These are phyloP conservation scores for Trichoderma simmonsii DNA, from an alignment of 2,329 filamentous ascomycete species.

Conservation along the genomic window DNA sequence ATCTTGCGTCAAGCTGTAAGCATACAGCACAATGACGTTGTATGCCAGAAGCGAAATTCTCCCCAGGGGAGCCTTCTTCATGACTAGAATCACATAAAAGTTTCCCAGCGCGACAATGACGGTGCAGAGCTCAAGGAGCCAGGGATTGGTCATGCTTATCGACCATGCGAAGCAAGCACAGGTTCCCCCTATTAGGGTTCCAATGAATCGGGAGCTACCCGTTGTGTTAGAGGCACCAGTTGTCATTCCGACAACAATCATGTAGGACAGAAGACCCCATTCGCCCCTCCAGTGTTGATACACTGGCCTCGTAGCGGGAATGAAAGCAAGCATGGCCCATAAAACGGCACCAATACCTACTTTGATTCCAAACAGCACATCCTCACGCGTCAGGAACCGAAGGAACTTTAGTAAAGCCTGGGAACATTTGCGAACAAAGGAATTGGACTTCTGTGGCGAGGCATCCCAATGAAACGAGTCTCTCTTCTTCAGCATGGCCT, in stretches of 20 bases:
- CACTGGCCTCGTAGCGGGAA: constrained; percentile 70
- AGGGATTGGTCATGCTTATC: constrained; percentile 68
- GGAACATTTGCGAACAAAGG: constrained; percentile 43
- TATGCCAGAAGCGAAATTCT: constrained; percentile 94
- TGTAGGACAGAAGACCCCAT: constrained; percentile 95
- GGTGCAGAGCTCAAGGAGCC: constrained; percentile 74
- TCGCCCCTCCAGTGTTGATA: constrained; percentile 91
- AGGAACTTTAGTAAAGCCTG: constrained; percentile 45
- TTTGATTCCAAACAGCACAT: constrained; percentile 79
- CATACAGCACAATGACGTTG: constrained; percentile 91
- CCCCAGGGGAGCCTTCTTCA: constrained; percentile 82
- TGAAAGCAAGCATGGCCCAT: constrained; percentile 86
- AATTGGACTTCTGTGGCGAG: constrained; percentile 46
- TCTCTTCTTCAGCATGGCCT: constrained; percentile 49
- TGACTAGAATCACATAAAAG: constrained; percentile 84
- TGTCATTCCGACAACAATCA: constrained; percentile 98
- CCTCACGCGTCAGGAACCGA: constrained; percentile 51
- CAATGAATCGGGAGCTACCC: constrained; percentile 78
- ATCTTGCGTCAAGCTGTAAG: constrained; percentile 79
- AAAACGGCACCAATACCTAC: constrained; percentile 86
- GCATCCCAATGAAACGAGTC: constrained; percentile 57
- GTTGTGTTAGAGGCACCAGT: constrained; percentile 95
- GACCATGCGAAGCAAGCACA: constrained; percentile 78
- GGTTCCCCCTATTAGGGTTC: constrained; percentile 76
- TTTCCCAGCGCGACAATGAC: constrained; percentile 78